Evolutionary conservation across 768 basidiomycete genomes (phyloP).

Genomic region (Tulasnella sp.): DNA sequence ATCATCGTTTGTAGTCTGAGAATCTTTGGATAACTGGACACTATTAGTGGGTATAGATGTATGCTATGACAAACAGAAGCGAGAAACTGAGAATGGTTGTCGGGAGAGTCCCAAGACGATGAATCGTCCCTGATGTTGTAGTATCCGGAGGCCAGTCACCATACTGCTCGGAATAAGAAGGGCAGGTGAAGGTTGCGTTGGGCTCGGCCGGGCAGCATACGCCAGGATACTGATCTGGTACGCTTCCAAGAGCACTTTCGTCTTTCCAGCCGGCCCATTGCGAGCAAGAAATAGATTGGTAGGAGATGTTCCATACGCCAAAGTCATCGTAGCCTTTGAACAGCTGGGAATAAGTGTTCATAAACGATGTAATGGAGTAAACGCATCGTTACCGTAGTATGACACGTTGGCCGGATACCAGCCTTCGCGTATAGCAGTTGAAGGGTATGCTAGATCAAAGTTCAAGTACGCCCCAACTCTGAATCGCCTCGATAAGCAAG

Average conservation of each 20-base stretch:
- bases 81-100: neutral
- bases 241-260: conserved; percentile 63
- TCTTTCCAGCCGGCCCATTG: conserved; percentile 63
- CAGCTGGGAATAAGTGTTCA: neutral
- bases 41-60: neutral
- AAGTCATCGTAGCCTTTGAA: conserved; percentile 56
- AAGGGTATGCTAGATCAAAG: conserved; percentile 80
- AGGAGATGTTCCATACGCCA: conserved; percentile 81
- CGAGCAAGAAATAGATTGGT: conserved; percentile 60
- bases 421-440: conserved; percentile 58
- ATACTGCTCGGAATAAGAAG: conserved; percentile 66
- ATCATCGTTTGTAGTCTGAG: neutral
- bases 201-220: conserved; percentile 75
- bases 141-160: conserved; percentile 37
- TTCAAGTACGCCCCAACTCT: conserved; percentile 71
- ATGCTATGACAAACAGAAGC: neutral
- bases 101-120: neutral
- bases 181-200: conserved; percentile 53
- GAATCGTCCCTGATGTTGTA: conserved; percentile 15
- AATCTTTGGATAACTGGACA: neutral
- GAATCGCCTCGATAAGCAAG: conserved; percentile 11
- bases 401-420: conserved; percentile 73
- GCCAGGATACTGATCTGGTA: conserved; percentile 49
- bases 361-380: neutral
- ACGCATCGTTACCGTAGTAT: conserved; percentile 51